A percentile compares a stretch with the other conserved stretches of the same genome.
Evolutionary conservation across 306 rosid genomes (phyloP).

Genomic region (Acacia acuminata): DNA sequence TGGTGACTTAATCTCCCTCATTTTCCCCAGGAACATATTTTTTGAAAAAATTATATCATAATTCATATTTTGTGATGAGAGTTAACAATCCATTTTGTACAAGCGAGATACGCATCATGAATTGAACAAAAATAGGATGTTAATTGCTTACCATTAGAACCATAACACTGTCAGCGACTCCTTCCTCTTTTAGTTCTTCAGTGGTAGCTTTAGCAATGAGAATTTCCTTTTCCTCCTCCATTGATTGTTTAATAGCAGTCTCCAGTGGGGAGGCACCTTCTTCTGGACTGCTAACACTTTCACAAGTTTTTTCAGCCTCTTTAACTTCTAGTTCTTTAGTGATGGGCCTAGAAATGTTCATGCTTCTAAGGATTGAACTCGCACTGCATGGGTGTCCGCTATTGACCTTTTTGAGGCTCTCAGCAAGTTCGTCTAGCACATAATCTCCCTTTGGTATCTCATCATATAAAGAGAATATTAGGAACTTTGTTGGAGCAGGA

Average conservation of each 20-base stretch:
- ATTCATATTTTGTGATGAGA: not conserved
- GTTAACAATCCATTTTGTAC: not conserved
- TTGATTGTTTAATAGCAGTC: constrained; percentile 68
- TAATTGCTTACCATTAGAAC: constrained; percentile 56
- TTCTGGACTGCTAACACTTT: constrained; percentile 25
- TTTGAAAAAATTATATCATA: not conserved
- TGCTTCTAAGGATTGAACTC: constrained; percentile 52
- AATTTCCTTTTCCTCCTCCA: constrained; percentile 77
- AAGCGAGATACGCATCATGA: constrained; percentile 1
- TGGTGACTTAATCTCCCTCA: not conserved
- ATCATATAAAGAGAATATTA: constrained; percentile 76
- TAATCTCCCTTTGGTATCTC: constrained; percentile 91
- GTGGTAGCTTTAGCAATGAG: constrained; percentile 81
- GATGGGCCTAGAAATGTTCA: constrained; percentile 46
- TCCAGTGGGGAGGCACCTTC: constrained; percentile 49
- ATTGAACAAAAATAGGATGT: not conserved
- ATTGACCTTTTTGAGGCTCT: constrained; percentile 55
- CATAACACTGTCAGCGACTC: constrained; percentile 60
- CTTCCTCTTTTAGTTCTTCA: constrained; percentile 78
- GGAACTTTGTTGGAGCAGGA: constrained; percentile 80
- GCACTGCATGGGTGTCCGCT: constrained; percentile 66
- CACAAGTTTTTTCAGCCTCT: constrained; percentile 29
- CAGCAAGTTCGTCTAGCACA: constrained; percentile 77
- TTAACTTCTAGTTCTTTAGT: constrained; percentile 30
- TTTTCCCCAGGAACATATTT: not conserved